phyloP scores from a whole-genome alignment of 306 rosid genomes.

The Begonia peltatifolia region DNA sequence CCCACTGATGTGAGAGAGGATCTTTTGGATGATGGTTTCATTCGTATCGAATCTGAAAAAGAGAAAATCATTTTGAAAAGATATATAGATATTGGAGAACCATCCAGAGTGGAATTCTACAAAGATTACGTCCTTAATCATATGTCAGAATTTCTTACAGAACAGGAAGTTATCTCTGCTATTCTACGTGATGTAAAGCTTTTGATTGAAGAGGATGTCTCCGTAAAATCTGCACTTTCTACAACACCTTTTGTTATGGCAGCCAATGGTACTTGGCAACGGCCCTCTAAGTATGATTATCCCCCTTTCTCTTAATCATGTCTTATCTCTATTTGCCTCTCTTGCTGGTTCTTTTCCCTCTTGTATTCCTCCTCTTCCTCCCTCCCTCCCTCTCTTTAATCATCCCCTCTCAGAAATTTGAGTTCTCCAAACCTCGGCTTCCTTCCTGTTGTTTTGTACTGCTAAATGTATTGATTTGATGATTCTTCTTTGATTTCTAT shows the following conservation, averaged over 20 bases:
- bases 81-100: slow-evolving; percentile 59
- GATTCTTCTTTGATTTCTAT: too few relatives aligned
- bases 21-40: slow-evolving; percentile 67
- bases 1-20: slow-evolving; percentile 61
- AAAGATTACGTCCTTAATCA: slow-evolving; percentile 57
- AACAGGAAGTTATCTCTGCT: slow-evolving; percentile 39
- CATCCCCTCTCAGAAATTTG: too few relatives aligned
- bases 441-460: too few relatives aligned
- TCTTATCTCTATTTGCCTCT: neutral
- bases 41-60: slow-evolving; percentile 67
- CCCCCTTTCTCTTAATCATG: neutral
- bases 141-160: slow-evolving; percentile 53
- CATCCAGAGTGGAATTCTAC: slow-evolving; percentile 66
- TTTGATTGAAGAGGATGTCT: slow-evolving; percentile 57
- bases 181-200: slow-evolving; percentile 61
- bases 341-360: too few relatives aligned
- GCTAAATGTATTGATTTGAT: too few relatives aligned
- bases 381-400: too few relatives aligned
- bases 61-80: slow-evolving; percentile 62
- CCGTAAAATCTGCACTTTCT: slow-evolving; percentile 50
- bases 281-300: slow-evolving; percentile 52
- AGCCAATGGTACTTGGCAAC: slow-evolving; percentile 89
- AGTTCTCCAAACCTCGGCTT: too few relatives aligned
- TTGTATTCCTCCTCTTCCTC: too few relatives aligned
- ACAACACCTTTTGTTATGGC: slow-evolving; percentile 63